A percentile compares a stretch with the other conserved stretches of the same genome.
phyloP scores from a whole-genome alignment of 2,329 filamentous ascomycete species.

The Penicillium sp. region DNA sequence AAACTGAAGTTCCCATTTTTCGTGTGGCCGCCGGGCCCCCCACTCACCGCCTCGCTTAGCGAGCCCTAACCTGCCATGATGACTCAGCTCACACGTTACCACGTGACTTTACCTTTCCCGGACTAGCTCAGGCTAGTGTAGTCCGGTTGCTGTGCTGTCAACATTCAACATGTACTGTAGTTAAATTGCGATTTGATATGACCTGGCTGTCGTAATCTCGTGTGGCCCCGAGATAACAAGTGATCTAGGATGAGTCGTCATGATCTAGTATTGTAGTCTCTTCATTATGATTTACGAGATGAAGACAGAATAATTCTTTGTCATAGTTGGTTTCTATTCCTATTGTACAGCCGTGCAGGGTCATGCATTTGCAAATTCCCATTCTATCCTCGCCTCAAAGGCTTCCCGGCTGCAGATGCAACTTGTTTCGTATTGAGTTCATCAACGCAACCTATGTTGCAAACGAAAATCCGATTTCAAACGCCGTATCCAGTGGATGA shows the following conservation, averaged over 20 bases:
- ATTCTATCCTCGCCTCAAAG: conserved; percentile 2
- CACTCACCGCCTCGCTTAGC: conserved; percentile 45
- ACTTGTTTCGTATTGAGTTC: not conserved
- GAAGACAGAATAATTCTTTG: not conserved
- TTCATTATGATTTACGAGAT: not conserved
- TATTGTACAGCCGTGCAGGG: conserved; percentile 20
- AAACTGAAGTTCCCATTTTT: conserved; percentile 39
- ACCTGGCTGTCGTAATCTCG: not conserved
- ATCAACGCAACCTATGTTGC: not conserved
- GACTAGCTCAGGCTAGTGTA: not conserved
- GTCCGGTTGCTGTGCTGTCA: no score
- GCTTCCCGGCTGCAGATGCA: not conserved
- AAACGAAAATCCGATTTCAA: conserved; percentile 9
- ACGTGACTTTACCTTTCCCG: not conserved
- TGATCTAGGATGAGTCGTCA: no score
- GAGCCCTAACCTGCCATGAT: conserved; percentile 37
- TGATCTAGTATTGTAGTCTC: no score
- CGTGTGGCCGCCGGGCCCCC: conserved; percentile 41
- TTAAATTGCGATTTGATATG: not conserved
- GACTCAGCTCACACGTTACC: conserved; percentile 6
- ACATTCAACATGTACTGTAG: no score
- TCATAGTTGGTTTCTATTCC: conserved; percentile 9
- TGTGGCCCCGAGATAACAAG: no score
- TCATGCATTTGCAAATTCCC: conserved; percentile 9
- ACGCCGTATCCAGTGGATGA: conserved; percentile 17